Base-by-base conservation (phyloP, 345 rosid species). In the Moricandia moricandioides region DNA sequence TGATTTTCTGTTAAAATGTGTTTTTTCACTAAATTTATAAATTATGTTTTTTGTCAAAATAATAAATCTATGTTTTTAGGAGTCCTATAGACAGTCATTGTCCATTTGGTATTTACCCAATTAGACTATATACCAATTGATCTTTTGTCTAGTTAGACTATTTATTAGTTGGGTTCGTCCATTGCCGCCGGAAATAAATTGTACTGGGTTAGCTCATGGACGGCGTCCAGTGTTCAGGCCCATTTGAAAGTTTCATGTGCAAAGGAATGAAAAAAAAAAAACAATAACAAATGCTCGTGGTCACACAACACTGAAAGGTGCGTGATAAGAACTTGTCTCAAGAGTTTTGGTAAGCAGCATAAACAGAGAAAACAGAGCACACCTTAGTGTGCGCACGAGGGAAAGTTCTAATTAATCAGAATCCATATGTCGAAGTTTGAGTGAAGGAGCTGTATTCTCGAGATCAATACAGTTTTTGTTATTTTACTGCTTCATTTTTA, bases 341-440 rank as follows among this genome's bases (percentile, higher is more conserved):
- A 30, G 63, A 33, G 27, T 33, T 61, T 16, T 1, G 27, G 24
- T 60, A 60, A 4, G 65, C 37, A 14, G 43, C 26, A 26, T 31
- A 33, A 60, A 60, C 65, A 60, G 65, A 14, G 64, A 14, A 31
- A 60, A 30, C 64, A 14, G 64, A 60, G 24, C 40, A 60, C 21
- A 59, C 39, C 21, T 59, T 12, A n/a, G 63, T 59, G 63, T 59
- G 18, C 21, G 62, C 14, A 29, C 63, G 39, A 7, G 8, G 4
- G 35, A 57, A 57, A 26, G n/a, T 26, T 58, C 9, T 7, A 58
- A 27, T 12, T 30, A 16, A 29, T 59, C 1, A n/a, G 24, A n/a
- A n/a, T n/a, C 10, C 64, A 60, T 33, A 9, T 60, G 64, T 30
- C 40, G 17, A 59, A 29, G 37, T 57, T n/a, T 59, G 39, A 59